Conservation (phyloP, 495 filamentous ascomycete species). For the Entonaema liquescens region DNA sequence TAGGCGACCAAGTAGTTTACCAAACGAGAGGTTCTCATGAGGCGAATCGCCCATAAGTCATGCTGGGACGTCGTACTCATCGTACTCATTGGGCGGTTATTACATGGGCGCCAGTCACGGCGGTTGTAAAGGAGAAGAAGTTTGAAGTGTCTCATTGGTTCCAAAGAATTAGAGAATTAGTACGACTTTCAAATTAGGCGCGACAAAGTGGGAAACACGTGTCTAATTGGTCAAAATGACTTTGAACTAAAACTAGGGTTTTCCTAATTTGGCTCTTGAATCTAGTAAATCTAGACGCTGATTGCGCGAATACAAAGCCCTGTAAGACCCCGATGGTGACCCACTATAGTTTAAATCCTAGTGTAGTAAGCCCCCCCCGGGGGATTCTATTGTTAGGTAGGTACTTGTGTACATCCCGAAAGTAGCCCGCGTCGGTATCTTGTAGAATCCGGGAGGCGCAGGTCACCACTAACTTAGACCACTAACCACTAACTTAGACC, state of each 20-base stretch:
- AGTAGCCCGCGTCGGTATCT: no score
- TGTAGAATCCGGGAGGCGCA: slow-evolving; percentile 21
- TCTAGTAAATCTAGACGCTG: slow-evolving; percentile 31
- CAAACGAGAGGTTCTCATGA: slow-evolving; percentile 44
- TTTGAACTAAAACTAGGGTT: background rate
- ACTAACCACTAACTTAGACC: no score
- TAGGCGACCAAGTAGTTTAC: slow-evolving; percentile 9
- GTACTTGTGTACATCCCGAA: slow-evolving; percentile 5
- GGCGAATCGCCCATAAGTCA: slow-evolving; percentile 41
- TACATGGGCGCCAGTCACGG: slow-evolving; percentile 37
- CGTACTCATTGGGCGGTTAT: slow-evolving; percentile 38
- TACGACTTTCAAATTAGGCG: slow-evolving; percentile 40
- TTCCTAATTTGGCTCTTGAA: slow-evolving; percentile 37
- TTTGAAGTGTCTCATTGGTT: slow-evolving; percentile 32
- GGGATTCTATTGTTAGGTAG: background rate
- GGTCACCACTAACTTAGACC: slow-evolving; percentile 9
- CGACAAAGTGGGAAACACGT: slow-evolving; percentile 25
- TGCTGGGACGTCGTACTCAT: slow-evolving; percentile 15
- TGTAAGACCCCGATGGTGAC: slow-evolving; percentile 22
- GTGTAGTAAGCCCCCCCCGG: background rate
- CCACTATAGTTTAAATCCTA: slow-evolving; percentile 19
- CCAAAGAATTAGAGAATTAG: background rate
- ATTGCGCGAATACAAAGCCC: slow-evolving; percentile 20
- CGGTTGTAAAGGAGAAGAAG: slow-evolving; percentile 32
- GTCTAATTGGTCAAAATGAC: slow-evolving; percentile 35